Base-by-base conservation (phyloP, 2,329 filamentous ascomycete species). In the Alternaria atra region DNA sequence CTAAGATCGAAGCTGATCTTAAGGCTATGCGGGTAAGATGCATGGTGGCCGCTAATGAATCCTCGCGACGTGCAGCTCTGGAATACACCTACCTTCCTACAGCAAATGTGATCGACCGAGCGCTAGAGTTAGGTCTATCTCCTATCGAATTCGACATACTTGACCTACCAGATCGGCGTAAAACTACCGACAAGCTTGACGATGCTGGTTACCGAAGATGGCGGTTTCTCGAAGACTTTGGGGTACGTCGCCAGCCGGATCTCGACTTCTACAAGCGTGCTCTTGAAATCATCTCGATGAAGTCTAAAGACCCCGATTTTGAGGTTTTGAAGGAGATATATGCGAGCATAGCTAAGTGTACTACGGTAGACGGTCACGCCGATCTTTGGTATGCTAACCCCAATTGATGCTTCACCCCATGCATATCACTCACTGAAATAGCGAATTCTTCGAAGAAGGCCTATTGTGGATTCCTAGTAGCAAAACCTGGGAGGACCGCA, bases 181-280 rank as follows among this genome's bases (percentile, higher is more conserved):
- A 0, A 6, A 2, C 3, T 4, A 35, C 23, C 23, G 29, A 5
- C 25, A 42, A 35, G 4, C 35, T 60, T 2, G 59, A 69, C 23
- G 56, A 58, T 1, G 6, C 17, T 1, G 40, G 20, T 1, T 34
- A 54, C 12, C n/a, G 52, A 5, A 32, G 58, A 23, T 70, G 67
- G 67, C 39, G 40, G 17, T 69, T 70, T 37, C 58, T 70, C 5
- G 59, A 67, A 51, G 47, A 64, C 4, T 55, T 69, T 20, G 63
- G 58, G 7, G 69, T 69, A 1, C 2, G 30, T 15, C 54, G 35
- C 13, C 54, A 52, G 42, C 60, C 58, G 9, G 55, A 66, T 54
- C 20, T 69, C 6, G 12, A 44, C 0, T 69, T 71, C 37, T 70
- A 66, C 53, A 34, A 39, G 25, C 5, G 9, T 6, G 57, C 57